phyloP scores from a whole-genome alignment of 75 land plant species.

The Picea glauca region DNA sequence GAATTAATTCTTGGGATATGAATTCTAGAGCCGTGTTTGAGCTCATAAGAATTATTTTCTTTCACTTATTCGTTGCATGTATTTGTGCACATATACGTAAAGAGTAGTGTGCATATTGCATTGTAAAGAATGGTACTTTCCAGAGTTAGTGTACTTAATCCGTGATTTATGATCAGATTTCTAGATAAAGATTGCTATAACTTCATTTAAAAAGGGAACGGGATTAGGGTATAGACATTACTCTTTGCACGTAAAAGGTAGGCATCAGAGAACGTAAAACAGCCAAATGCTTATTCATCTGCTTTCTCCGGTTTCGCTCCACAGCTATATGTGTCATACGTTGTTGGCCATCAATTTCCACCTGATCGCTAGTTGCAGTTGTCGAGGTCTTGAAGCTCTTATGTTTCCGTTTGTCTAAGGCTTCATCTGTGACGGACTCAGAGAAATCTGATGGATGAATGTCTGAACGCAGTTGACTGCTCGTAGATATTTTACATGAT shows the following conservation, averaged over 20 bases:
- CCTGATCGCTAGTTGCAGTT: conserved; percentile 17
- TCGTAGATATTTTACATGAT: not conserved
- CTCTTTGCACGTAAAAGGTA: conserved; percentile 29
- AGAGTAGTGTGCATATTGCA: not conserved
- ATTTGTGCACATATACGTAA: not conserved
- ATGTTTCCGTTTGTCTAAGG: not conserved
- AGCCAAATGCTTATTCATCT: conserved; percentile 47
- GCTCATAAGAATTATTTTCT: too few relatives aligned
- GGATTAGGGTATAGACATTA: not conserved
- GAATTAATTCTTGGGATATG: too few relatives aligned
- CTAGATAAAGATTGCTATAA: too few relatives aligned
- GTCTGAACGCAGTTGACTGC: not conserved
- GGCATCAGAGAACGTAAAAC: conserved; percentile 46
- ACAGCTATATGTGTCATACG: conserved; percentile 54
- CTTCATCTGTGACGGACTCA: not conserved
- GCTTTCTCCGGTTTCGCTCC: conserved; percentile 45
- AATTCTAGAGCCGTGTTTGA: too few relatives aligned
- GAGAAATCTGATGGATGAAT: not conserved
- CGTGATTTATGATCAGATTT: not conserved
- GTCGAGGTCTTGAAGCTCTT: not conserved
- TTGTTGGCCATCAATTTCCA: conserved; percentile 35
- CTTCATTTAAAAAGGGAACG: too few relatives aligned
- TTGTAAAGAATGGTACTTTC: too few relatives aligned
- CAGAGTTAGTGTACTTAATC: not conserved
- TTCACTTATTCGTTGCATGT: too few relatives aligned